Evolutionary conservation across 2,329 filamentous ascomycete species (phyloP), one percentile per base, ranked within the genome.

Genomic region (Arthrobotrys sphaeroides): DNA sequence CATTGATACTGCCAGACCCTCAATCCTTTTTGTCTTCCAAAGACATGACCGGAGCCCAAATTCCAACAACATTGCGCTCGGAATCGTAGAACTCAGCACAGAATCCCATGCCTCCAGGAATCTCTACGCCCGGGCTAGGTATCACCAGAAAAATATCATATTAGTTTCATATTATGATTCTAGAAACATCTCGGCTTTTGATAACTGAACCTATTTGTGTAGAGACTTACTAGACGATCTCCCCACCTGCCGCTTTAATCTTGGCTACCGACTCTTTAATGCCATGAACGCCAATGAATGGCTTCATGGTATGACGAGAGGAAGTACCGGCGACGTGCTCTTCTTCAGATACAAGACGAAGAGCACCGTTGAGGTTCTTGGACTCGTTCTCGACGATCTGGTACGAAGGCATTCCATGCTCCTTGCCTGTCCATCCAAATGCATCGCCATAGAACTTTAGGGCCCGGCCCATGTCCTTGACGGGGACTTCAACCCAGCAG

Each of bases 401-500:
- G 18, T 75, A 75, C 2, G 12, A 28, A 2, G 1, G 0, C 20
- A 42, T 42, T n/a, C 24, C 26, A 5, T 36, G 5, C n/a, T 5
- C 1, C 12, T 55, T 59, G 36, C 28, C 18, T 2, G 40, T 59
- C 72, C 72, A 75, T 20, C 64, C 64, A 40, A 75, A 69, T 12
- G 64, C 64, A 4, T 75, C 72, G 10, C 33, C 18, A 18, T 75
- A 75, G 57, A 75, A 75, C 24, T 69, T 75, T 1, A 69, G 9
- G 10, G 72, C 72, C 18, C 72, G 72, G 12, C 59, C 24, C 72
- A 69, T 75, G 26, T 75, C 57, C 13, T 31, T 75, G 57, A 75
- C 72, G 16, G 72, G 72, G 47, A 75, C 60, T 64, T 75, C 72
- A 16, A 75, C 59, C 72, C 72, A 75, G 42, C 57, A 75, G 24